phyloP scores from a whole-genome alignment of 495 filamentous ascomycete genomes.

The Daldinia caldariorum region DNA sequence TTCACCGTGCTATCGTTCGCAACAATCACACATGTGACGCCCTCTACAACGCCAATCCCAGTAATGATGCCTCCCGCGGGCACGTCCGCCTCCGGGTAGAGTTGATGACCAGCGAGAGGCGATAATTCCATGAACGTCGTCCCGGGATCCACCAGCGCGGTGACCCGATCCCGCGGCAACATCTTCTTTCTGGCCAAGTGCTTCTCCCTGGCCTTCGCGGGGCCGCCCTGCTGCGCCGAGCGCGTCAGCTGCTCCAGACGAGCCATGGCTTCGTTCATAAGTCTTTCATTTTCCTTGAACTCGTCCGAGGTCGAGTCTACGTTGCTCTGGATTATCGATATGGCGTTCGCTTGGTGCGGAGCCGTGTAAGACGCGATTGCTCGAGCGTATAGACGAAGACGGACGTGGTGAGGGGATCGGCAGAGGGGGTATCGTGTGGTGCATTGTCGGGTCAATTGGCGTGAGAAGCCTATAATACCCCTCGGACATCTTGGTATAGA shows the following conservation, averaged over 20 bases:
- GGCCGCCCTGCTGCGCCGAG: constrained; percentile 77
- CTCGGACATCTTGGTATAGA: constrained; percentile 50
- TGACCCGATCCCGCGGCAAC: constrained; percentile 89
- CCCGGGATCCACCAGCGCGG: constrained; percentile 86
- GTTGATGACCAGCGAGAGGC: constrained; percentile 81
- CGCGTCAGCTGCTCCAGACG: constrained; percentile 73
- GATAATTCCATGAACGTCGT: constrained; percentile 93
- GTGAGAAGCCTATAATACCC: constrained; percentile 50
- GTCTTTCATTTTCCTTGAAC: constrained; percentile 81
- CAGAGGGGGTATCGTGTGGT: constrained; percentile 38
- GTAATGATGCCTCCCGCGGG: constrained; percentile 90
- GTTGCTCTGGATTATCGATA: constrained; percentile 79
- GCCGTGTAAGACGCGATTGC: constrained; percentile 69
- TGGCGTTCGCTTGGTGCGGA: constrained; percentile 73
- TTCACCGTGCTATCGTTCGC: constrained; percentile 99
- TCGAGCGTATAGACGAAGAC: constrained; percentile 45
- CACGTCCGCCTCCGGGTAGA: constrained; percentile 80
- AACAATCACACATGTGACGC: constrained; percentile 92
- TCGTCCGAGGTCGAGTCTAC: constrained; percentile 81
- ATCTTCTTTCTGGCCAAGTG: constrained; percentile 91
- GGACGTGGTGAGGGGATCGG: constrained; percentile 27
- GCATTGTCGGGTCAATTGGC: constrained; percentile 55
- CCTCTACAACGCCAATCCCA: constrained; percentile 88
- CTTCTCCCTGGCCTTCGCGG: constrained; percentile 87
- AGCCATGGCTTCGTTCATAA: constrained; percentile 77